Conservation (phyloP, 2,329 filamentous ascomycete genomes). For the Xylaria sp. region DNA sequence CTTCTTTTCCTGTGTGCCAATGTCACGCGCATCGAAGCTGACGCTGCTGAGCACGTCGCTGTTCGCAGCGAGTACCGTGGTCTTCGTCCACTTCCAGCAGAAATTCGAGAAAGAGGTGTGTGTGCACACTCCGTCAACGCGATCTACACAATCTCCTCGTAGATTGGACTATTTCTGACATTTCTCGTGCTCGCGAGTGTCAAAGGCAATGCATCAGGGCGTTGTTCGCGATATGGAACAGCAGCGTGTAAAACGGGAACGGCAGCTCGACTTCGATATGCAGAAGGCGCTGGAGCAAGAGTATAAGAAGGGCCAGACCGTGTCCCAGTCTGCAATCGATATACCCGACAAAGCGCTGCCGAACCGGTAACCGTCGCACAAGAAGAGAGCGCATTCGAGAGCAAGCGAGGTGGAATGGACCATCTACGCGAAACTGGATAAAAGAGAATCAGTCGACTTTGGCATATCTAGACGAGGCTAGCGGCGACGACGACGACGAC, state of each 20-base stretch:
- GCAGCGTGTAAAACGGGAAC: slow-evolving; percentile 87
- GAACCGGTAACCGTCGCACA: slow-evolving; percentile 35
- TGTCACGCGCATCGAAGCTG: slow-evolving; percentile 91
- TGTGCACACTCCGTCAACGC: not conserved
- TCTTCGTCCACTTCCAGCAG: slow-evolving; percentile 91
- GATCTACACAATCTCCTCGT: not conserved
- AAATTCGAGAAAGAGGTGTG: slow-evolving; percentile 82
- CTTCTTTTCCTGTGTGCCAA: slow-evolving; percentile 53
- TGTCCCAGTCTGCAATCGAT: slow-evolving; percentile 54
- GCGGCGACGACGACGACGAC: not conserved
- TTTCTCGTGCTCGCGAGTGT: not conserved
- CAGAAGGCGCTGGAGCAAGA: slow-evolving; percentile 86
- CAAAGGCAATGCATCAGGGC: slow-evolving; percentile 94
- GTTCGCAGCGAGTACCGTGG: slow-evolving; percentile 79
- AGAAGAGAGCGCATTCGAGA: not conserved
- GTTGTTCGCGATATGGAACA: slow-evolving; percentile 96
- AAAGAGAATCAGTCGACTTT: too few relatives aligned
- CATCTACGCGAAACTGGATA: not conserved
- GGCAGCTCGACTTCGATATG: slow-evolving; percentile 94
- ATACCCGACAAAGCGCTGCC: slow-evolving; percentile 38
- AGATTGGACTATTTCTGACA: slow-evolving; percentile 31
- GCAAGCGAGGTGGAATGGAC: not conserved
- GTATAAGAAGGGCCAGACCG: slow-evolving; percentile 88
- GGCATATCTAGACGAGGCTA: too few relatives aligned
- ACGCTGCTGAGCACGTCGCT: slow-evolving; percentile 83